Conservation (phyloP, 148 eudicot species). For the Vaccinium vitisidaea region DNA sequence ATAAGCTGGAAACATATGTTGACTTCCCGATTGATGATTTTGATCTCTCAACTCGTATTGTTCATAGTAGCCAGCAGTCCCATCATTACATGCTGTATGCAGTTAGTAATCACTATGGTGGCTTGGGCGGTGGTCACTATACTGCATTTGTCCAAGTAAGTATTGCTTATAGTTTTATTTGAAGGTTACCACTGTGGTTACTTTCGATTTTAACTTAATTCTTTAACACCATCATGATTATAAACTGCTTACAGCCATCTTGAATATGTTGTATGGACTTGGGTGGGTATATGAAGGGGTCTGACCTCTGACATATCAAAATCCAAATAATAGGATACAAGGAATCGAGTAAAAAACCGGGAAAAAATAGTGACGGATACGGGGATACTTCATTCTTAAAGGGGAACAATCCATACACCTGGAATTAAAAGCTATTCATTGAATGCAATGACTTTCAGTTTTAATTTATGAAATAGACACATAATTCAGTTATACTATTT, state of each 20-base stretch:
- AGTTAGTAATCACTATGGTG: slow-evolving; percentile 74
- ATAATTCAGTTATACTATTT: too few relatives aligned
- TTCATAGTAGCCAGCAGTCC: slow-evolving; percentile 32
- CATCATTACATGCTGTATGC: slow-evolving; percentile 64
- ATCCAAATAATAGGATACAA: background rate
- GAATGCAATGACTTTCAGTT: background rate
- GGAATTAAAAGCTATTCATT: too few relatives aligned
- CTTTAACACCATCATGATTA: background rate
- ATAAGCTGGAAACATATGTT: slow-evolving; percentile 79
- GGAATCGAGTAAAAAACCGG: background rate
- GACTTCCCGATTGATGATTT: slow-evolving; percentile 78
- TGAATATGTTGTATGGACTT: background rate
- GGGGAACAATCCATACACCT: too few relatives aligned
- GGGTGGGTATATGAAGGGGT: background rate
- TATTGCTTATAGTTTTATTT: slow-evolving; percentile 1
- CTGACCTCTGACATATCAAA: background rate
- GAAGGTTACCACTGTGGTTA: background rate
- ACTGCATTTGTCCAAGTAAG: slow-evolving; percentile 79
- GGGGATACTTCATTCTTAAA: background rate
- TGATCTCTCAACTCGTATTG: slow-evolving; percentile 53
- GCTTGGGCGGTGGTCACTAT: slow-evolving; percentile 84
- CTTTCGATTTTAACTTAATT: background rate
- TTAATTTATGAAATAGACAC: background rate
- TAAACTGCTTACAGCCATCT: background rate
- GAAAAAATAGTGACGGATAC: background rate